Conservation (phyloP, 352 stramenopile genomes). For the Phytophthora niederhauseri region DNA sequence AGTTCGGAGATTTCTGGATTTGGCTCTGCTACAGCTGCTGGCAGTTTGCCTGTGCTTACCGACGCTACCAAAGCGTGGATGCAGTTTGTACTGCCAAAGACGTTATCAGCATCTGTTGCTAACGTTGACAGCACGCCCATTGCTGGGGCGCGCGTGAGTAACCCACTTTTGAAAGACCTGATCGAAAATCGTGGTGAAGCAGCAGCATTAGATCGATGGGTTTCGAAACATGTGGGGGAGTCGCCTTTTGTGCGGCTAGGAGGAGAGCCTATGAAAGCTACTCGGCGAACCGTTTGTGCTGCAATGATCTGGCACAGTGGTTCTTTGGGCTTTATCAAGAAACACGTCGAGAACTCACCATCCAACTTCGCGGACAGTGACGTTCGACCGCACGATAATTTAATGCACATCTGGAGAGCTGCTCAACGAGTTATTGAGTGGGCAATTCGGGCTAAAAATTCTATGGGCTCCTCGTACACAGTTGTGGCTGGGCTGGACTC, state of each 20-base stretch:
- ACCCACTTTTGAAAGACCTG: conserved; percentile 70
- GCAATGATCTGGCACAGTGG: conserved; percentile 92
- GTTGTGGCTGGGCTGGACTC: conserved; percentile 77
- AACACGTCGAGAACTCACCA: conserved; percentile 56
- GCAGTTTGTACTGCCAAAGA: conserved; percentile 65
- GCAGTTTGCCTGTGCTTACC: conserved; percentile 44
- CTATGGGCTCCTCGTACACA: conserved; percentile 84
- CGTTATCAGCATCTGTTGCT: conserved; percentile 38
- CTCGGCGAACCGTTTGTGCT: conserved; percentile 80
- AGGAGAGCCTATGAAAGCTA: conserved; percentile 89
- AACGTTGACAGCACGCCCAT: conserved; percentile 25
- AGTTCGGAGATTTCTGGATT: conserved; percentile 56
- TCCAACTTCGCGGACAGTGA: conserved; percentile 63
- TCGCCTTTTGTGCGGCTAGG: conserved; percentile 81
- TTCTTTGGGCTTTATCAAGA: conserved; percentile 64
- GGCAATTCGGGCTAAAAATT: conserved; percentile 90
- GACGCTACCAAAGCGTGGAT: conserved; percentile 64
- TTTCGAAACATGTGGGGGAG: conserved; percentile 85
- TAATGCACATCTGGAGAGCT: conserved; percentile 92
- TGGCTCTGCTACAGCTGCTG: conserved; percentile 17
- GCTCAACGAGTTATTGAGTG: conserved; percentile 89
- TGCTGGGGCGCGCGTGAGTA: conserved; percentile 24
- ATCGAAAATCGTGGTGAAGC: conserved; percentile 68
- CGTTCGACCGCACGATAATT: conserved; percentile 82
- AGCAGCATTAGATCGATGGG: conserved; percentile 68